Conservation (phyloP, 768 basidiomycete genomes). For the Leucogyrophana mollusca region DNA sequence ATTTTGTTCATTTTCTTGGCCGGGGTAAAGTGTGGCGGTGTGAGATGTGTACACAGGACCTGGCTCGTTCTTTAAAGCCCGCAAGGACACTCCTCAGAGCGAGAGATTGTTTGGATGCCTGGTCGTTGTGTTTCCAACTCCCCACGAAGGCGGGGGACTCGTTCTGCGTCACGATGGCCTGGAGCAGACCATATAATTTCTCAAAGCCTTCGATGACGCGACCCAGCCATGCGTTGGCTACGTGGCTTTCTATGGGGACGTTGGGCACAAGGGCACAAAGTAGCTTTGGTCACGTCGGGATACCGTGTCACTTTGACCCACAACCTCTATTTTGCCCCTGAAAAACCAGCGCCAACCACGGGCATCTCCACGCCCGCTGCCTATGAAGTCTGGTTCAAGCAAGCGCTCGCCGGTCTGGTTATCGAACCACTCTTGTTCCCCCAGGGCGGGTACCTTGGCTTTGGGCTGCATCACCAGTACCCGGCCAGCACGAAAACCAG, state of each 20-base stretch:
- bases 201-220: conserved; percentile 15
- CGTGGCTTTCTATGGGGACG: conserved; percentile 42
- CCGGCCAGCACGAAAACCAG: conserved; percentile 18
- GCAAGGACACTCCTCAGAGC: conserved; percentile 46
- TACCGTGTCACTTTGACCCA: conserved; percentile 45
- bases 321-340: conserved; percentile 37
- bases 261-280: conserved; percentile 49
- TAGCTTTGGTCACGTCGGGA: conserved; percentile 38
- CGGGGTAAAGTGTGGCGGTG: no score
- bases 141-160: conserved; percentile 44
- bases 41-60: conserved; percentile 29
- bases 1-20: conserved; percentile 3
- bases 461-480: conserved; percentile 35
- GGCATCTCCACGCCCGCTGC: conserved; percentile 1
- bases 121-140: conserved; percentile 47
- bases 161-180: conserved; percentile 31
- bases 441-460: conserved; percentile 32
- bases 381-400: conserved; percentile 11
- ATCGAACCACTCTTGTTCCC: conserved; percentile 26
- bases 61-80: conserved; percentile 49
- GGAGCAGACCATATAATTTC: conserved; percentile 39
- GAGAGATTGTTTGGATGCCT: conserved; percentile 51
- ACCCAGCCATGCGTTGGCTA: conserved; percentile 29
- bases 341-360: no score
- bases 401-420: conserved; percentile 23